A percentile compares a stretch with the other conserved stretches of the same genome.
These are phyloP conservation scores for Sutorius australiensis DNA, from an alignment of 768 basidiomycete species.

Conservation along the genomic window DNA sequence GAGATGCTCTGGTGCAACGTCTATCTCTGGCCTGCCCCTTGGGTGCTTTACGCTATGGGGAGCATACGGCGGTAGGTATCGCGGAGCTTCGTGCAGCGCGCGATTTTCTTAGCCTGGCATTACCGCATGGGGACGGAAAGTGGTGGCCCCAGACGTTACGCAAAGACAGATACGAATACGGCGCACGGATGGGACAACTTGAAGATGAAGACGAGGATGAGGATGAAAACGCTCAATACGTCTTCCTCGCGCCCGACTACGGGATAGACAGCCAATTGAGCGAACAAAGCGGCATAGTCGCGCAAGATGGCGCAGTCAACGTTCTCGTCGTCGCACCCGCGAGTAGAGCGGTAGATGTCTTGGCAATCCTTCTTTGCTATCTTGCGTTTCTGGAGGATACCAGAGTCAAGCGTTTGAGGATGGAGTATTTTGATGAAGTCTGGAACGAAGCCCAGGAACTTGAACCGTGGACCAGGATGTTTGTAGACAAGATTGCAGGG, in stretches of 20 bases:
- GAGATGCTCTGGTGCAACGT: not conserved
- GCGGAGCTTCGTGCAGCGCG: slow-evolving; percentile 38
- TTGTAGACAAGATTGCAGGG: not conserved
- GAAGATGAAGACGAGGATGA: not conserved
- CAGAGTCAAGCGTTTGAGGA: not conserved
- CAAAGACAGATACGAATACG: too few relatives aligned
- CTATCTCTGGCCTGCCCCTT: not conserved
- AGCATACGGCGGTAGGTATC: slow-evolving; percentile 26
- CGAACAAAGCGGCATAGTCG: not conserved
- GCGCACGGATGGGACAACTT: not conserved
- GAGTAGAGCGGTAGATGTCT: slow-evolving; percentile 7
- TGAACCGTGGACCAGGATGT: not conserved
- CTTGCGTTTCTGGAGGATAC: slow-evolving; percentile 10
- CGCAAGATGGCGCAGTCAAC: not conserved
- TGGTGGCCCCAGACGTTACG: slow-evolving; percentile 1
- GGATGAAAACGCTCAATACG: not conserved
- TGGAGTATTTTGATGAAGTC: not conserved
- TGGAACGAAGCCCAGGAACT: slow-evolving; percentile 2
- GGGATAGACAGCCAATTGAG: not conserved
- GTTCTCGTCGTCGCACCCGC: slow-evolving; percentile 13
- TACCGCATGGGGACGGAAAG: slow-evolving; percentile 29
- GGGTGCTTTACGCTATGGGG: not conserved
- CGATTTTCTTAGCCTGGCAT: slow-evolving; percentile 40
- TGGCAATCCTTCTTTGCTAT: slow-evolving; percentile 12
- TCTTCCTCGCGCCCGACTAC: slow-evolving; percentile 1